Base-by-base conservation (phyloP, 1,284 basidiomycete species). In the Cryptococcus floricola region DNA sequence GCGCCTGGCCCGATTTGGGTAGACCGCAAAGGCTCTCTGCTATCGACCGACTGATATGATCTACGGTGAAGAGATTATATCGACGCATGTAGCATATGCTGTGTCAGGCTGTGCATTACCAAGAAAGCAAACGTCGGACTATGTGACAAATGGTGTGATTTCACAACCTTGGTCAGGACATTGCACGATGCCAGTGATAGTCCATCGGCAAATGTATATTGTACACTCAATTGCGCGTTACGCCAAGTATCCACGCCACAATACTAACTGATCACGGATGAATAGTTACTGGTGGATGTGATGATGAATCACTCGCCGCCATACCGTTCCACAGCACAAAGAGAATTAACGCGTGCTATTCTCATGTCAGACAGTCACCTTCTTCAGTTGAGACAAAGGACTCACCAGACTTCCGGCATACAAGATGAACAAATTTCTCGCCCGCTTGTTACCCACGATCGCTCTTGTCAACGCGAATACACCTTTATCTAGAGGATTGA, bases 401-500 rank as follows among this genome's bases (percentile, higher is more conserved):
- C 72, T 66, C 51, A 77, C 75, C 62, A 76, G 52, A 19, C 66
- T 66, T 1, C 59, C 73, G 1, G 75, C 68, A 47, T 77, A 77
- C 12, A 77, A 52, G 51, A 77, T 77, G 58, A 77, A 77, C 39
- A 70, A 27, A 44, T 64, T 72, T 62, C 91, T 81, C 41, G 91
- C 86, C 23, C 89, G 83, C 49, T 92, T 86, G 72, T 92, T 93
- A 39, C 90, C 89, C 18, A 98, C 83, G 49, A 98, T 87, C 16
- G 86, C 82, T 19, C 88, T 84, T 0, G 95, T 95, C 13, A 98
- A 79, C 16, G 85, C 82, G 54, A 98, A 86, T 1, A 96, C 86
- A 14, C 88, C 87, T 27, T 92, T 84, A 72, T 98, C 95, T 8
- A 97, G 80, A 1, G 91, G 90, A 69, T 98, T 96, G 34, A 98